phyloP scores from a whole-genome alignment of 768 basidiomycete genomes.

The Lactarius hengduanensis region DNA sequence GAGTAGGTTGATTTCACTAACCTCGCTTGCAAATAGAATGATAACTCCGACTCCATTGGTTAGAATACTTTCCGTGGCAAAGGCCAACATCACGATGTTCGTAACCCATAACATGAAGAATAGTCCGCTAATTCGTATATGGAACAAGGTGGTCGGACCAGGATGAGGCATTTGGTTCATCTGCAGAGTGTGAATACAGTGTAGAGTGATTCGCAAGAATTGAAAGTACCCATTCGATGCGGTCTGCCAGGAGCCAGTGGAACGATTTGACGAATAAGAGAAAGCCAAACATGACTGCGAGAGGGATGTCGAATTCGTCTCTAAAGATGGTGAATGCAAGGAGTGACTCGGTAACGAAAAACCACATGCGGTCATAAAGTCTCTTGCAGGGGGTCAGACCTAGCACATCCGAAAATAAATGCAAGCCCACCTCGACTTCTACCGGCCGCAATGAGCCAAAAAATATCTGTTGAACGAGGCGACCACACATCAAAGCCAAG shows the following conservation, averaged over 20 bases:
- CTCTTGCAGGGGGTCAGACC: conserved; percentile 54
- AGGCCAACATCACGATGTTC: conserved; percentile 74
- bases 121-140: conserved; percentile 74
- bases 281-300: conserved; percentile 92
- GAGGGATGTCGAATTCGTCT: conserved; percentile 90
- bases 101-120: conserved; percentile 72
- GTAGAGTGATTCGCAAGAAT: neutral
- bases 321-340: conserved; percentile 97
- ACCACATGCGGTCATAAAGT: conserved; percentile 94
- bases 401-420: neutral
- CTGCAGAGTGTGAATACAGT: conserved; percentile 42
- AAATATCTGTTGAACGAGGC: conserved; percentile 81
- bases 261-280: conserved; percentile 95
- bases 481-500: conserved; percentile 70
- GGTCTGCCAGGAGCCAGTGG: conserved; percentile 94
- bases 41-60: conserved; percentile 81
- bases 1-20: conserved; percentile 37
- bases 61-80: conserved; percentile 79
- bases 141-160: conserved; percentile 79
- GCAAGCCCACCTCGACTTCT: conserved; percentile 78
- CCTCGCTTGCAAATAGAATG: conserved; percentile 95
- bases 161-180: conserved; percentile 97
- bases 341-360: conserved; percentile 95
- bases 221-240: conserved; percentile 89
- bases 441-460: conserved; percentile 84